Conservation (phyloP, 208 protist species). For the Trypanosoma congolense region DNA sequence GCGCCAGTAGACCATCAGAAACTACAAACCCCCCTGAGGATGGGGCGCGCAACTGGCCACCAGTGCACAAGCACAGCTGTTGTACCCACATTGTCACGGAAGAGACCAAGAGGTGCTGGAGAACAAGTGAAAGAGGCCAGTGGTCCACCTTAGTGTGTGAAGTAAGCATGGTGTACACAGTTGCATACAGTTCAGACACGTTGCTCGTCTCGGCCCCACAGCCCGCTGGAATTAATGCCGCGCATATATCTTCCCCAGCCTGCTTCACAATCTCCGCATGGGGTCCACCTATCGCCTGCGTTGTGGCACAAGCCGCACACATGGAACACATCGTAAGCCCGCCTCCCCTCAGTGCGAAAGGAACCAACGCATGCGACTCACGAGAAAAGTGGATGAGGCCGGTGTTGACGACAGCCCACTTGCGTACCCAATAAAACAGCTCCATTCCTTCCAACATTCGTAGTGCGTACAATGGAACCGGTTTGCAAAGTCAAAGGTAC, state of each 20-base stretch:
- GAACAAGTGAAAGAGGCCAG: conserved; percentile 19
- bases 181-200: conserved; percentile 14
- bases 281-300: too few relatives aligned
- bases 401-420: conserved; percentile 17
- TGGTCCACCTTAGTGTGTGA: conserved; percentile 11
- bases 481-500: not conserved
- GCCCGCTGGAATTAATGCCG: conserved; percentile 5
- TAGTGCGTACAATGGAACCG: too few relatives aligned
- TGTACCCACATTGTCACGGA: conserved; percentile 45
- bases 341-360: conserved; percentile 4
- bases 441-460: conserved; percentile 8
- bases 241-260: not conserved
- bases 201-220: conserved; percentile 10
- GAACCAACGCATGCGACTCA: conserved; percentile 9
- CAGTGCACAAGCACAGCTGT: conserved; percentile 39
- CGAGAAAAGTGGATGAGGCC: conserved; percentile 13
- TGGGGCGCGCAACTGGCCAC: conserved; percentile 23
- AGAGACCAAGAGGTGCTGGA: conserved; percentile 33
- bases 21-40: not conserved
- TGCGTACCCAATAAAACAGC: conserved; percentile 13
- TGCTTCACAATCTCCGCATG: not conserved
- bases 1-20: conserved; percentile 4
- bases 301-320: not conserved
- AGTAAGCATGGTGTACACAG: conserved; percentile 22
- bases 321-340: not conserved